A percentile compares a stretch with the other conserved stretches of the same genome.
phyloP scores from a whole-genome alignment of 2,329 filamentous ascomycete genomes.

The Fusarium poae region DNA sequence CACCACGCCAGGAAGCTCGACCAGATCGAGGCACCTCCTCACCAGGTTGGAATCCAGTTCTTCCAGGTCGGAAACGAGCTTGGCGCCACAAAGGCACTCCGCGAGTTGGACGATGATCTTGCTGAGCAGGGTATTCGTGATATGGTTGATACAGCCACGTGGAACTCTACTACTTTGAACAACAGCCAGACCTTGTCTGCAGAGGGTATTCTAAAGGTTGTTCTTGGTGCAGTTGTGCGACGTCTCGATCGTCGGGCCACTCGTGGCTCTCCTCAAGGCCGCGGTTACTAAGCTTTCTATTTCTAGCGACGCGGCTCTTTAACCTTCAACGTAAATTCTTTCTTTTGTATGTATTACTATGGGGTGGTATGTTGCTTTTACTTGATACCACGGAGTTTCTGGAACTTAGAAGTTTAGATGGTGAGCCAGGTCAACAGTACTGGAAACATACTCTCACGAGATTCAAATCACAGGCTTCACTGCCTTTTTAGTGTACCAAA shows the following conservation, averaged over 20 bases:
- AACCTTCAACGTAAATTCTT: neutral
- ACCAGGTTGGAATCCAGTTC: constrained; percentile 94
- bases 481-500: constrained; percentile 11
- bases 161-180: constrained; percentile 64
- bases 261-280: constrained; percentile 26
- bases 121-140: constrained; percentile 74
- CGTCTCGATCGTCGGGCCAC: constrained; percentile 53
- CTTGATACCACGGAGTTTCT: constrained; percentile 29
- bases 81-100: constrained; percentile 73
- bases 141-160: constrained; percentile 92
- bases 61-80: constrained; percentile 89
- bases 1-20: constrained; percentile 78
- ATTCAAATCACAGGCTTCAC: constrained; percentile 3
- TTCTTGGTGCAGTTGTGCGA: constrained; percentile 80
- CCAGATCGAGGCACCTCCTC: constrained; percentile 74
- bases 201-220: constrained; percentile 82
- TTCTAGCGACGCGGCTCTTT: neutral
- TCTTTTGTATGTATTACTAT: constrained; percentile 20
- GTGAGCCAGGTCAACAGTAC: neutral
- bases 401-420: constrained; percentile 4
- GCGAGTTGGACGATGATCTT: constrained; percentile 80
- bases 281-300: constrained; percentile 12
- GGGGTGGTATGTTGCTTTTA: constrained; percentile 21
- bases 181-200: constrained; percentile 66
- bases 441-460: constrained; percentile 19